Percentiles rank a stretch among this genome's conserved stretches.
Conservation (phyloP, 73 alveolate genomes). For the Paramecium caudatum region DNA sequence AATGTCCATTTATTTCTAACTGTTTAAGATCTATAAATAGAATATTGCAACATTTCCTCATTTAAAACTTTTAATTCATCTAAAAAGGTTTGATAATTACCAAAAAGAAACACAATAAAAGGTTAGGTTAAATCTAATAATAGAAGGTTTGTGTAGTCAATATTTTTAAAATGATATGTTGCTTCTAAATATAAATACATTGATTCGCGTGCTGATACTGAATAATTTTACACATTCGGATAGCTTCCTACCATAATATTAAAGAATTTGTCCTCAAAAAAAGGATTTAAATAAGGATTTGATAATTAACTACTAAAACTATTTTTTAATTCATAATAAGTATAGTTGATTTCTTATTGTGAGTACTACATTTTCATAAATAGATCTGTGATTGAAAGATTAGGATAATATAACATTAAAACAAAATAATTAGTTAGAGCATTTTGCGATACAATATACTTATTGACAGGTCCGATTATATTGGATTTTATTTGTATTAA, state of each 20-base stretch:
- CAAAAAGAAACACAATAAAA: neutral
- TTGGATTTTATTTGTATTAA: slow-evolving; percentile 45
- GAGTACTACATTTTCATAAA: slow-evolving; percentile 10
- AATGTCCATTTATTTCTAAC: slow-evolving; percentile 5
- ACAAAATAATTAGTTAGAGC: neutral
- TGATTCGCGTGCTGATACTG: slow-evolving; percentile 17
- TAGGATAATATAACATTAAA: neutral
- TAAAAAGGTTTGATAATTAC: neutral
- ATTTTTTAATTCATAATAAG: neutral
- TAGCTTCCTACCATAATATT: neutral
- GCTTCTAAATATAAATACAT: slow-evolving; percentile 24
- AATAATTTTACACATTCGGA: neutral
- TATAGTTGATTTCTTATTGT: slow-evolving; percentile 13
- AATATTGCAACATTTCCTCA: slow-evolving; percentile 26
- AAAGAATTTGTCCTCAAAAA: slow-evolving; percentile 30
- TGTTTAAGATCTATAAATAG: neutral
- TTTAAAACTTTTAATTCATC: neutral
- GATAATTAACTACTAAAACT: neutral
- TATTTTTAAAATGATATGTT: neutral
- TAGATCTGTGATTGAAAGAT: neutral
- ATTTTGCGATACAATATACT: slow-evolving; percentile 33
- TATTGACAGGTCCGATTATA: slow-evolving; percentile 30
- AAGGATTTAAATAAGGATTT: slow-evolving; percentile 50
- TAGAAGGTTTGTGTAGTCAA: slow-evolving; percentile 22
- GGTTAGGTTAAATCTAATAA: neutral